phyloP scores from a whole-genome alignment of 2,329 filamentous ascomycete species.

The Thermochaetoides dissita region DNA sequence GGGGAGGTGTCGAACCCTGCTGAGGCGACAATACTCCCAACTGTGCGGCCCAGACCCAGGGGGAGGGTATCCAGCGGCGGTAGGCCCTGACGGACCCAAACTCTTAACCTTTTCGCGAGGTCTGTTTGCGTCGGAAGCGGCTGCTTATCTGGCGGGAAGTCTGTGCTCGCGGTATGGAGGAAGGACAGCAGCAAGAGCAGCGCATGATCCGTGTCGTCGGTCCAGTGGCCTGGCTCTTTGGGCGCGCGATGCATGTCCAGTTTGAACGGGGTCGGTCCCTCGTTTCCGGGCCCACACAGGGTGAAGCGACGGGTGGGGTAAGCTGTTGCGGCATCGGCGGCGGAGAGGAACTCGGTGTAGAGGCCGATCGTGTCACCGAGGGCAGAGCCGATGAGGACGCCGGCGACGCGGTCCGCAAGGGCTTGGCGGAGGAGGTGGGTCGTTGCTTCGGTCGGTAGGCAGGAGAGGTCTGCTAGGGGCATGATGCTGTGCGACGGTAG shows the following conservation, averaged over 20 bases:
- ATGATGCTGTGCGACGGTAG: no score
- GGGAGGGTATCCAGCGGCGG: conserved; percentile 31
- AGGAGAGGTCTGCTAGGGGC: neutral
- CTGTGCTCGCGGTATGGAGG: conserved; percentile 22
- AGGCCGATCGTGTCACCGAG: conserved; percentile 40
- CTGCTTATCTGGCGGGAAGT: neutral
- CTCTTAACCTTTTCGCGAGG: conserved; percentile 30
- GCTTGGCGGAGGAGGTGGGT: conserved; percentile 8
- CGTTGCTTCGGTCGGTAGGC: neutral
- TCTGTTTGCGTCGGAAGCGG: conserved; percentile 19
- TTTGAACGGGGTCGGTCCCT: conserved; percentile 24
- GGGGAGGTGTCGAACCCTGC: conserved; percentile 27
- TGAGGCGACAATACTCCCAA: conserved; percentile 29
- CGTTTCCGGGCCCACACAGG: conserved; percentile 17
- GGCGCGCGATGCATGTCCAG: conserved; percentile 31
- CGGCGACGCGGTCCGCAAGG: conserved; percentile 26
- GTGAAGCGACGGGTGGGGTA: conserved; percentile 28
- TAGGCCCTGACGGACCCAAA: conserved; percentile 35
- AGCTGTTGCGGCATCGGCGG: conserved; percentile 18
- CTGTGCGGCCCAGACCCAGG: conserved; percentile 33
- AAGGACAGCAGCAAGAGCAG: conserved; percentile 34
- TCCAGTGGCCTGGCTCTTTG: conserved; percentile 32
- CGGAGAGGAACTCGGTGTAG: conserved; percentile 38
- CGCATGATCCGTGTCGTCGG: conserved; percentile 41
- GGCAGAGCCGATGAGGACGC: conserved; percentile 35